Conservation (phyloP, 163 green algal genomes). For the Scenedesmus sp. region DNA sequence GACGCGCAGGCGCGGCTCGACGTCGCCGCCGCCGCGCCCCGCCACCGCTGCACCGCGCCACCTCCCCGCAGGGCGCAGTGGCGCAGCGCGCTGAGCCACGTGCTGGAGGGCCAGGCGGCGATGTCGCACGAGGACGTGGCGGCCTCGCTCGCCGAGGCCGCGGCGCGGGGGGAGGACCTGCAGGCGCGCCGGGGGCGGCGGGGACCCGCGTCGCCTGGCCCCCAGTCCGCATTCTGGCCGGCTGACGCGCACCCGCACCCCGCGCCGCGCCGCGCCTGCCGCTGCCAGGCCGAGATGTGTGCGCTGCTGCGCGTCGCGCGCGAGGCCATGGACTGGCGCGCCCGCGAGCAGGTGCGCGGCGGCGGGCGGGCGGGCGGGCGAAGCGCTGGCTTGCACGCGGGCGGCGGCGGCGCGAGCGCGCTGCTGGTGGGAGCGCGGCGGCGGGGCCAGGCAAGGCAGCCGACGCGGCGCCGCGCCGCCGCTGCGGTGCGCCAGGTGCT, state of each 20-base stretch:
- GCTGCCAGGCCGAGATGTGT: not conserved
- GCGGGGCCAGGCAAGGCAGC: too few species aligned
- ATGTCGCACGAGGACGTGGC: conserved; percentile 6
- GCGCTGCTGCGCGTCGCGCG: not conserved
- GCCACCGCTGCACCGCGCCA: not conserved
- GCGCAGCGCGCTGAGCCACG: conserved; percentile 23
- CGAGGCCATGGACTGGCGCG: not conserved
- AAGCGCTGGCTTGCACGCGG: too few species aligned
- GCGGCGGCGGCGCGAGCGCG: too few species aligned
- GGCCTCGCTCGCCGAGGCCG: not conserved
- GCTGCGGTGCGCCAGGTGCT: not conserved
- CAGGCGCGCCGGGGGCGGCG: too few species aligned
- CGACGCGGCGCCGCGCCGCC: too few species aligned
- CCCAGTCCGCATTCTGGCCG: too few species aligned
- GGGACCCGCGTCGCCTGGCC: too few species aligned
- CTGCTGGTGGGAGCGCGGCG: too few species aligned
- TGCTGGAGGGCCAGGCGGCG: conserved; percentile 27
- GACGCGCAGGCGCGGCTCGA: too few species aligned
- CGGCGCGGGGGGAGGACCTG: conserved; percentile 10
- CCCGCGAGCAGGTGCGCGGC: not conserved
- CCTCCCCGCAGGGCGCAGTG: conserved; percentile 23
- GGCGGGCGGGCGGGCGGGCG: too few species aligned
- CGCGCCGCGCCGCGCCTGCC: not conserved
- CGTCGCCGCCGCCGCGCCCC: too few species aligned
- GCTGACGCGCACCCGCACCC: too few species aligned